Evolutionary conservation across 1,139 yeast species (phyloP), one percentile per base, ranked within the genome.

Genomic region (Magnusiomyces suaveolens): DNA sequence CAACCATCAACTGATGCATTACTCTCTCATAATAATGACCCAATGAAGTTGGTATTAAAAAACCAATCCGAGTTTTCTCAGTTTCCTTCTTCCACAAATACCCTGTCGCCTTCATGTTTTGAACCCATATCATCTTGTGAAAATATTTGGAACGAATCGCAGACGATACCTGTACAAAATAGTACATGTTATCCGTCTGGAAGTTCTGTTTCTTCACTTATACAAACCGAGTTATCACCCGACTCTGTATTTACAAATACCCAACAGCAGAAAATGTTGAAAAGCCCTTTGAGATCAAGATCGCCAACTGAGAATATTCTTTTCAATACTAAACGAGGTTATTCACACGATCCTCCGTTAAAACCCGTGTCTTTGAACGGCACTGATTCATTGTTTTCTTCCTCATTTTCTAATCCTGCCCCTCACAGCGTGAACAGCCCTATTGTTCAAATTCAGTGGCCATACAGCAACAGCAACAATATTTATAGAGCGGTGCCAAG

Each of bases 401-500:
- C 18, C 12, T 29, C 33, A 6, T 29, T 29, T 29, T 6, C 33
- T 12, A 29, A 29, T 29, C 6, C 6, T 29, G 33, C 10, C 12
- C 33, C 12, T 29, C 6, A 29, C 12, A 12, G 33, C 16, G 4
- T 36, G 10, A 36, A 36, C 16, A 18, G 41, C 41, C 12, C 36
- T 29, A 29, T 29, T 8, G 36, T 6, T 8, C 6, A 29, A 21
- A 43, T 43, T 16, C 47, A 43, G 32, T 14, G 47, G 3, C 47
- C 47, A 24, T 32, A 43, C 20, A 43, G 47, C n/a, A 43, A 43
- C n/a, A 43, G 47, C 47, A 43, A 32, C 20, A 24, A 21, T 16
- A 12, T 18, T 18, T 16, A 32, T 23, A 16, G 47, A 43, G 24
- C 24, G 21, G 20, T 43, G 4, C 47, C 47, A 29, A 43, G 24